Evolutionary conservation across 176 grass and related monocot genomes (phyloP).

Genomic region (Eleusine indica): DNA sequence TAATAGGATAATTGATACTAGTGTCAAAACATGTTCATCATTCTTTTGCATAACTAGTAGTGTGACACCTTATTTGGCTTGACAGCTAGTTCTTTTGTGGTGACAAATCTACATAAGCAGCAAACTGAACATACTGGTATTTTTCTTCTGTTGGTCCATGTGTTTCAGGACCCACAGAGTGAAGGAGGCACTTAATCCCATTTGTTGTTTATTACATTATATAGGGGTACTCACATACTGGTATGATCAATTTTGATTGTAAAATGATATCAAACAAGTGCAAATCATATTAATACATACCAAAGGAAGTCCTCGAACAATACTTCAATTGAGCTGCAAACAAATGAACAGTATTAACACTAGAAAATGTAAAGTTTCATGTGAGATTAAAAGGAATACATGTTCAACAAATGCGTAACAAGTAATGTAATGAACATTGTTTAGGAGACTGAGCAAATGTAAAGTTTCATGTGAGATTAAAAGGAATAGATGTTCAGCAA

Average conservation of each 20-base stretch:
- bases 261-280: neutral
- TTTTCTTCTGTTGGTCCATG: neutral
- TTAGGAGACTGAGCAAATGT: neutral
- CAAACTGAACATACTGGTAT: neutral
- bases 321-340: slow-evolving; percentile 73
- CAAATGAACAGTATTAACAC: slow-evolving; percentile 20
- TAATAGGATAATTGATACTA: neutral
- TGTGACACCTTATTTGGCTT: neutral
- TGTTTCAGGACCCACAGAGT: neutral
- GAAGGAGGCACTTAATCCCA: slow-evolving; percentile 1
- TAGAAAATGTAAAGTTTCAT: neutral
- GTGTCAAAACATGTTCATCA: neutral
- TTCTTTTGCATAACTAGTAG: neutral
- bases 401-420: slow-evolving; percentile 1
- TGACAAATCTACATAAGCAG: neutral
- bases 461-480: neutral
- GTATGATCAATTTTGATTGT: neutral
- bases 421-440: neutral
- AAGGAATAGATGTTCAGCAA: neutral
- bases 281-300: slow-evolving; percentile 49
- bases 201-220: slow-evolving; percentile 15
- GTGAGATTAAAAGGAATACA: neutral
- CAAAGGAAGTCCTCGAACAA: slow-evolving; percentile 92
- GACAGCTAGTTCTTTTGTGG: neutral
- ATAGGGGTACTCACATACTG: slow-evolving; percentile 2